Evolutionary conservation across 352 stramenopile species (phyloP).

Genomic region (Phytophthora capsici): DNA sequence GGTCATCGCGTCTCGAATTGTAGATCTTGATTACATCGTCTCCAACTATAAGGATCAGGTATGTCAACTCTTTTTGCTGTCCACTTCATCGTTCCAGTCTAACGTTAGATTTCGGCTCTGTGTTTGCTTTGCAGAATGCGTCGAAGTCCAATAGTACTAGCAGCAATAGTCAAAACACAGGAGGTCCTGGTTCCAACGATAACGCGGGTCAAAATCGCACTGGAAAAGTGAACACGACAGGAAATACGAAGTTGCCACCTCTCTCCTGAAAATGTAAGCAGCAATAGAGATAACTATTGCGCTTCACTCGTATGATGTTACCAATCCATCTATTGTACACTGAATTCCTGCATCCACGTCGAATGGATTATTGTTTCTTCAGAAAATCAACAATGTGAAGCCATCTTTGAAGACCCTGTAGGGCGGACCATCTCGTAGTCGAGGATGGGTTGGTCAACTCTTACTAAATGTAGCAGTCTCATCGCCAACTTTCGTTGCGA

Average conservation of each 20-base stretch:
- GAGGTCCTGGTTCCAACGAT: slow-evolving; percentile 4
- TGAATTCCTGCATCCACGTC: slow-evolving; percentile 12
- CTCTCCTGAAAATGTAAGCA: slow-evolving; percentile 15
- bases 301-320: too few species aligned
- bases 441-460: neutral
- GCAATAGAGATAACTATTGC: slow-evolving; percentile 4
- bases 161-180: slow-evolving; percentile 9
- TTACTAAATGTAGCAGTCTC: neutral
- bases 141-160: slow-evolving; percentile 28
- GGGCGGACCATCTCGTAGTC: slow-evolving; percentile 29
- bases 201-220: neutral
- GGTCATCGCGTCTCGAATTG: slow-evolving; percentile 79
- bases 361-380: slow-evolving; percentile 2
- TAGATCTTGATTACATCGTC: slow-evolving; percentile 88
- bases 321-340: neutral
- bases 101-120: neutral
- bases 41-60: slow-evolving; percentile 72
- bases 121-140: slow-evolving; percentile 17
- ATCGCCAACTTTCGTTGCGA: neutral
- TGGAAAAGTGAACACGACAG: slow-evolving; percentile 13
- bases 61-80: neutral
- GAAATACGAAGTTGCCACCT: slow-evolving; percentile 30
- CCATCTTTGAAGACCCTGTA: slow-evolving; percentile 7
- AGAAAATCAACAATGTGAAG: slow-evolving; percentile 6
- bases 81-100: neutral